phyloP scores from a whole-genome alignment of 1,284 basidiomycete species.

The Gastroboletus turbinatus region DNA sequence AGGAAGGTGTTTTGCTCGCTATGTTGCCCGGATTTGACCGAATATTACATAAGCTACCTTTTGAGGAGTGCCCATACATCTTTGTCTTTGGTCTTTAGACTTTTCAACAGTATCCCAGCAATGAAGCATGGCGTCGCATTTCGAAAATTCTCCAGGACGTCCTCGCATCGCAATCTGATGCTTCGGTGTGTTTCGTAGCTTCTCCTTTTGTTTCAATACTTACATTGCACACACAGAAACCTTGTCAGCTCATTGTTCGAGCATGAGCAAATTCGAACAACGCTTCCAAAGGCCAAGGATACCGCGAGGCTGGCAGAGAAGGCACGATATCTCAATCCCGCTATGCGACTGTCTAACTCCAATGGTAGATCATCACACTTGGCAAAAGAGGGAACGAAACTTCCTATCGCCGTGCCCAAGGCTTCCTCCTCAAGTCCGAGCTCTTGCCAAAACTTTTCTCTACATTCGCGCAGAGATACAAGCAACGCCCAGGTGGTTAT shows the following conservation, averaged over 20 bases:
- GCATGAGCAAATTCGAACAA: slow-evolving; percentile 96
- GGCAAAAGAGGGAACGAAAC: slow-evolving; percentile 79
- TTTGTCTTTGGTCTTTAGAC: neutral
- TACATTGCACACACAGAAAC: slow-evolving; percentile 56
- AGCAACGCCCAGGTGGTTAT: slow-evolving; percentile 87
- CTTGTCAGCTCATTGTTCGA: slow-evolving; percentile 93
- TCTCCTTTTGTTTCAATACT: slow-evolving; percentile 1
- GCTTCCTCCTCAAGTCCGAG: slow-evolving; percentile 72
- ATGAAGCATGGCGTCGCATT: slow-evolving; percentile 94
- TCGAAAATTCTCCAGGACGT: slow-evolving; percentile 84
- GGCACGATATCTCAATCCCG: slow-evolving; percentile 42
- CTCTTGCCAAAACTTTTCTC: slow-evolving; percentile 82
- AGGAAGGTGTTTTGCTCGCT: neutral
- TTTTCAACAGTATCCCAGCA: slow-evolving; percentile 12
- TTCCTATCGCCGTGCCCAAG: slow-evolving; percentile 63
- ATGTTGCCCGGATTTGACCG: slow-evolving; percentile 29
- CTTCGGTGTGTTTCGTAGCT: slow-evolving; percentile 59
- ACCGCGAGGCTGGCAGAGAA: slow-evolving; percentile 92
- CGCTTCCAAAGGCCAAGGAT: slow-evolving; percentile 94
- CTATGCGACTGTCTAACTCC: slow-evolving; percentile 10
- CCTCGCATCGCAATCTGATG: slow-evolving; percentile 86
- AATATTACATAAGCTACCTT: slow-evolving; percentile 4
- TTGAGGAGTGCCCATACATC: neutral
- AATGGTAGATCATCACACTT: slow-evolving; percentile 78
- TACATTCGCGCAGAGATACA: slow-evolving; percentile 81